Base-by-base conservation (phyloP, 768 basidiomycete genomes). In the Boletus vinaceobasis region DNA sequence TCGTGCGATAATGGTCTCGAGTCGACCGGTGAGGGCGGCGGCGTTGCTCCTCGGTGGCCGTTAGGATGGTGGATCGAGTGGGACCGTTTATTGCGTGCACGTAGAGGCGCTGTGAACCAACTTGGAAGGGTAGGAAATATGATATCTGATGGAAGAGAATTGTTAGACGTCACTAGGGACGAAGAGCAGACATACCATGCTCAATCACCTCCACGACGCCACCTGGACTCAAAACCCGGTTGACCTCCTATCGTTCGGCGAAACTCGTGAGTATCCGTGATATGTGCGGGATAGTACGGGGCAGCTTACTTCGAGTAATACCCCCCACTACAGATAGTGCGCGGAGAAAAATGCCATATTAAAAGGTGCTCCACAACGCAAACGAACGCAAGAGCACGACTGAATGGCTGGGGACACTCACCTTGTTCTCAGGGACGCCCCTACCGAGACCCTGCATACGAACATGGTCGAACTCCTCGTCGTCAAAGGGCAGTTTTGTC, bases 391-490 rank as follows among this genome's bases (percentile, higher is more conserved):
- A 37, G 21, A 49, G n/a, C 9, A 21, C 15, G 27, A 39, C 15
- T 4, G 13, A 1, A 46, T 19, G 19, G 26, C 9, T 42, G 6
- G 15, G 2, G 13, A 33, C 14, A 19, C 59, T 43, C 48, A 83
- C 87, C 75, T 89, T 89, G 60, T 84, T 87, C 66, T 90, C 89
- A 7, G 87, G 87, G 31, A 90, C 81, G 15, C 81, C 87, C 61
- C 77, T 77, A 1, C 86, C 81, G 54, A 90, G 80, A 47, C 75
- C 73, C 55, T 81, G 77, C 48, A 90, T 80, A 60, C 86, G 90
- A n/a, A 91, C 82, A 66, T 87, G 82, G 67, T 91, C 89, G 57
- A 91, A 91, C 60, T 87, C 83, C 56, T 90, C 87, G 51, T 90
- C 89, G 15, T 90, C 87, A 64, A 90, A 91, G 0, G 89, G 89